Evolutionary conservation across 345 rosid genomes (phyloP), one percentile per base, ranked within the genome.

Genomic region (Arabis alpina): DNA sequence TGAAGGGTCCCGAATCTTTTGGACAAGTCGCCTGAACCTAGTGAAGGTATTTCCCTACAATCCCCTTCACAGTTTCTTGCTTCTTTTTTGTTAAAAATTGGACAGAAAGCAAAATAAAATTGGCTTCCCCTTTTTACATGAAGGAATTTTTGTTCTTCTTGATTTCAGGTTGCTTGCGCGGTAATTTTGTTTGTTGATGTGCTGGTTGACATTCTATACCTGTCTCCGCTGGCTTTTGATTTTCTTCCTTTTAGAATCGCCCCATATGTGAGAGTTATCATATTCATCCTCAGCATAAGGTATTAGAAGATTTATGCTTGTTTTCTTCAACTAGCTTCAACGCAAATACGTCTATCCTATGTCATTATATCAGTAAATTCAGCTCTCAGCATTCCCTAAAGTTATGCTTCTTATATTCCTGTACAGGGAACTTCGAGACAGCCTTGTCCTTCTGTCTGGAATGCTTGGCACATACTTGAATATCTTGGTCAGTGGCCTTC

Each of bases 191-290:
- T 81, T 37, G 88, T 77, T 23, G 99, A 94, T 87, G 73, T 89
- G 52, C 76, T 94, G 80, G 84, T 81, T 71, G 89, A 89, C 81
- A 65, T 75, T 74, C 80, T 91, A 66, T 94, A 83, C 76, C 76
- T 89, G 78, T 91, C 96, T 75, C 95, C 89, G 3, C 80, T 85
- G 74, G 86, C 84, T 70, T 71, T 85, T 34, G 66, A 71, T 72
- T 86, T 58, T 77, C 95, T 94, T 76, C 96, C 99, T 12, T 64
- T 88, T 64, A 84, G 99, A 73, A 76, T 87, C 62, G 98, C 99
- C 12, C 99, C 96, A 23, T 91, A 94, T 47, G 76, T 88, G 68
- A 83, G 98, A 82, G 99, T 94, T 71, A 63, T 85, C 55, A 41
- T 91, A 76, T 86, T 94, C 79, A 81, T 88, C 79, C 84, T 89